Base-by-base conservation (phyloP, 1,139 yeast species). In the Hanseniaspora sp. region DNA sequence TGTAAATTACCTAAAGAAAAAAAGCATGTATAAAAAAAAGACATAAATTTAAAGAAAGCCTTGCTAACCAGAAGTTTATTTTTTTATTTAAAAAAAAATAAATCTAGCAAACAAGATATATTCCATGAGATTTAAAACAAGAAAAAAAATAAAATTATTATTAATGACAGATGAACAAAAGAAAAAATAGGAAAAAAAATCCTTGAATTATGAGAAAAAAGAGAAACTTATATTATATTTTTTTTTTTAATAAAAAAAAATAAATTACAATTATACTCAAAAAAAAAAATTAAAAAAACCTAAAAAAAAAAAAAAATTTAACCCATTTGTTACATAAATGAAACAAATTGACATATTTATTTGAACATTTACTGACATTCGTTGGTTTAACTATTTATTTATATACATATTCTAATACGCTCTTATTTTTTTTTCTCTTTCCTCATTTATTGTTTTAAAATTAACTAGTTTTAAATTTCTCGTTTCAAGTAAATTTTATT, bases 371-470 rank as follows among this genome's bases (percentile, higher is more conserved):
- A 13, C 23, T 42, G 23, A 3, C 41, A 13, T n/a, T 3, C 18
- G 15, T 39, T 23, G 42, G 42, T 39, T 39, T 39, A 39, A 39
- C 42, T 39, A 39, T 39, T 39, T 39, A 39, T 39, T 39, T 28
- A 48, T 48, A 48, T 48, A 52, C 54, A 45, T 48, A 49, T 56
- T 49, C 53, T 29, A 42, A 15, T 35, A 31, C 23, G 15, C 35
- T 68, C 53, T 70, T 69, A 56, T 70, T 71, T 58, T 69, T 72
- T 48, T 69, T 58, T 5, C 46, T 69, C 56, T 18, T 67, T 67
- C 60, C 68, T 6, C 4, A 17, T 40, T 30, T n/a, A 42, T 34
- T 23, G 13, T 12, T 45, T 11, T 35, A 34, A n/a, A 17, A n/a
- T n/a, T n/a, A n/a, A n/a, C n/a, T n/a, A n/a, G n/a, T n/a, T 6